These are phyloP conservation scores for Trichoderma gracile DNA, from an alignment of 2,329 filamentous ascomycete genomes.

Conservation along the genomic window DNA sequence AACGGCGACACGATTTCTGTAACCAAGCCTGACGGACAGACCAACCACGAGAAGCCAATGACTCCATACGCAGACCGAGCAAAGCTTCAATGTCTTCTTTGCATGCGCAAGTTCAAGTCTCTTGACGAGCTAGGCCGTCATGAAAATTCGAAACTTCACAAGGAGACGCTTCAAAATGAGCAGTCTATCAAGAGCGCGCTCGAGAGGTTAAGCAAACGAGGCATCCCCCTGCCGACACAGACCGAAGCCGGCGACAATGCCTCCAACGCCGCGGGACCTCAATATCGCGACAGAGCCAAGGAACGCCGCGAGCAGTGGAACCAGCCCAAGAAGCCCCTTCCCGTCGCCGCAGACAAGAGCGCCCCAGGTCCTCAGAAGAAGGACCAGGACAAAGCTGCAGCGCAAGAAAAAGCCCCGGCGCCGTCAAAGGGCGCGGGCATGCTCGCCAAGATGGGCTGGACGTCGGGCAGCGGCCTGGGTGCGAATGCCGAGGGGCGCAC, in stretches of 20 bases:
- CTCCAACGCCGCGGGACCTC: slow-evolving; percentile 30
- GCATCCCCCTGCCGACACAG: slow-evolving; percentile 42
- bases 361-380: slow-evolving; percentile 35
- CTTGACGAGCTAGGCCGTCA: slow-evolving; percentile 46
- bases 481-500: slow-evolving; percentile 63
- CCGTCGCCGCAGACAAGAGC: slow-evolving; percentile 38
- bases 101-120: slow-evolving; percentile 50
- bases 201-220: slow-evolving; percentile 42
- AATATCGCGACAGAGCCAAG: slow-evolving; percentile 67
- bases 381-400: slow-evolving; percentile 23
- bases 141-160: slow-evolving; percentile 47
- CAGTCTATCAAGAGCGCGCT: slow-evolving; percentile 52
- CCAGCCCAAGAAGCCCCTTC: slow-evolving; percentile 58
- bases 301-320: slow-evolving; percentile 64
- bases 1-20: not conserved
- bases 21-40: slow-evolving; percentile 9
- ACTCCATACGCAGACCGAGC: slow-evolving; percentile 61
- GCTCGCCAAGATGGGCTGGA: slow-evolving; percentile 74
- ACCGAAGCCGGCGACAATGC: slow-evolving; percentile 25
- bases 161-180: slow-evolving; percentile 43
- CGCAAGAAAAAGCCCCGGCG: slow-evolving; percentile 29
- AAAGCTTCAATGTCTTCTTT: slow-evolving; percentile 48
- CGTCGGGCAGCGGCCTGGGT: slow-evolving; percentile 63
- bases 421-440: slow-evolving; percentile 66
- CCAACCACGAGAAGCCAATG: not conserved